These are phyloP conservation scores for Venturia nashicola DNA, from an alignment of 2,329 filamentous ascomycete species.

Conservation along the genomic window DNA sequence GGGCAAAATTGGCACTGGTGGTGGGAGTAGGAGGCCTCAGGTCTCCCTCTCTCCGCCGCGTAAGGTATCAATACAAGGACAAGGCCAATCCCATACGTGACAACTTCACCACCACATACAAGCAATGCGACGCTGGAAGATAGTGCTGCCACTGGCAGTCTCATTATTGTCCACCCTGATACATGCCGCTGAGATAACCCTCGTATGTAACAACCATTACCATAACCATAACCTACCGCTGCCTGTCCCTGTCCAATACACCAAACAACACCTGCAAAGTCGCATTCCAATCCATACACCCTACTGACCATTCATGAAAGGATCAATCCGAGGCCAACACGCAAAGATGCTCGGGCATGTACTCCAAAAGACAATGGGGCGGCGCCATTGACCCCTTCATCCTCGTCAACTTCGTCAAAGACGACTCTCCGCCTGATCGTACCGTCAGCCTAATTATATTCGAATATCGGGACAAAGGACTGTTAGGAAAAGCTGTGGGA, in stretches of 20 bases:
- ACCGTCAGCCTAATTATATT: slow-evolving; percentile 80
- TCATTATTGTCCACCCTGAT: slow-evolving; percentile 13
- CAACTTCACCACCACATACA: not conserved
- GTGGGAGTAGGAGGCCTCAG: too few species aligned
- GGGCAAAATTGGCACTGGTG: too few species aligned
- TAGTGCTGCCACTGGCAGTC: slow-evolving; percentile 20
- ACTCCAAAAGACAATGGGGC: slow-evolving; percentile 79
- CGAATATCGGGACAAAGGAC: slow-evolving; percentile 76
- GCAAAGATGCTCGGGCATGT: slow-evolving; percentile 89
- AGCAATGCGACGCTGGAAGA: slow-evolving; percentile 24
- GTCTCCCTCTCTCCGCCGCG: too few species aligned
- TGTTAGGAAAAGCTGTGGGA: slow-evolving; percentile 57
- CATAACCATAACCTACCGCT: not conserved
- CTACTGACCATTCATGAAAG: slow-evolving; percentile 29
- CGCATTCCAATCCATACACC: not conserved
- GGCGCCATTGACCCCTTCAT: slow-evolving; percentile 84
- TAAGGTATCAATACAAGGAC: not conserved
- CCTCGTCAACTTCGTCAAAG: slow-evolving; percentile 59
- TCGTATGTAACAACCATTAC: slow-evolving; percentile 15
- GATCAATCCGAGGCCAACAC: slow-evolving; percentile 64
- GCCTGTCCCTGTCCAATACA: too few species aligned
- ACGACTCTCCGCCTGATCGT: slow-evolving; percentile 53
- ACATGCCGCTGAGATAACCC: slow-evolving; percentile 23
- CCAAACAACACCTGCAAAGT: too few species aligned
- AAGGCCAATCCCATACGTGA: not conserved